These are phyloP conservation scores for Lanmaoa pseudosensibilis DNA, from an alignment of 768 basidiomycete species.

Conservation along the genomic window DNA sequence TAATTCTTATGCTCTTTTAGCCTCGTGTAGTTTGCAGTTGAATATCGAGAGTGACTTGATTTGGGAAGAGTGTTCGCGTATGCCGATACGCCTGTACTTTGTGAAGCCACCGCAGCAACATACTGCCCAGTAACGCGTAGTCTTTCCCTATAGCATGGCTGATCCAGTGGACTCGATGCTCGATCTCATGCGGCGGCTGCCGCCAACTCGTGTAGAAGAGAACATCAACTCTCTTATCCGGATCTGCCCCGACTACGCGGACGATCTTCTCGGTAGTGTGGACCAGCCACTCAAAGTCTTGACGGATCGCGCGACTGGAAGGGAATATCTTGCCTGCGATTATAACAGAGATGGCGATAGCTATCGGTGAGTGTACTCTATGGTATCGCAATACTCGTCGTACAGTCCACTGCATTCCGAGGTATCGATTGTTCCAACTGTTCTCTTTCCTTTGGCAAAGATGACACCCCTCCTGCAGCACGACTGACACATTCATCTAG, in stretches of 20 bases:
- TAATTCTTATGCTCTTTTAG: too few relatives aligned
- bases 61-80: not conserved
- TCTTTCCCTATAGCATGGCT: conserved; percentile 44
- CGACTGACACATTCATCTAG: conserved; percentile 42
- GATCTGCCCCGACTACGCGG: conserved; percentile 90
- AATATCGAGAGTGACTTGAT: not conserved
- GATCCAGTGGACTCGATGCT: conserved; percentile 91
- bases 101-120: not conserved
- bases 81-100: not conserved
- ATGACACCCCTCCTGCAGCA: not conserved
- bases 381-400: not conserved
- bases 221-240: conserved; percentile 80
- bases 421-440: not conserved
- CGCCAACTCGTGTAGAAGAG: conserved; percentile 83
- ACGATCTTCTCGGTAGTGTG: conserved; percentile 91
- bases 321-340: conserved; percentile 91
- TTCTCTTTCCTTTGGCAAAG: not conserved
- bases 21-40: not conserved
- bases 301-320: conserved; percentile 76
- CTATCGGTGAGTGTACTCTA: conserved; percentile 52
- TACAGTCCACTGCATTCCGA: not conserved
- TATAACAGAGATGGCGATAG: conserved; percentile 93
- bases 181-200: conserved; percentile 94
- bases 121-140: not conserved
- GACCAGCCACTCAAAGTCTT: conserved; percentile 89